Conservation (phyloP, 768 basidiomycete species). For the Butyriboletus loyo region DNA sequence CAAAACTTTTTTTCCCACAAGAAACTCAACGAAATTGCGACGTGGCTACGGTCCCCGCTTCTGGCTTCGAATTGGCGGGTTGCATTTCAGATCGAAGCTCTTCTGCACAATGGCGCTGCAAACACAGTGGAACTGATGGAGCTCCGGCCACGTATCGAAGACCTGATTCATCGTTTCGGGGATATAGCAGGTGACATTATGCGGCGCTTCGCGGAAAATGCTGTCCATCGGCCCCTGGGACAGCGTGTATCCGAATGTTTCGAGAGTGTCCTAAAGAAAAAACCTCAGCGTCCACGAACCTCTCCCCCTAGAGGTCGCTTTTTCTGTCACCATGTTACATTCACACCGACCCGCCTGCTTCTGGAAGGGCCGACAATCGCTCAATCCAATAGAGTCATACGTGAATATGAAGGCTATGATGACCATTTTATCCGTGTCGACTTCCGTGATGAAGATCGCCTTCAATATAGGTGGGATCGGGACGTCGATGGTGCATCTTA, state of each 20-base stretch:
- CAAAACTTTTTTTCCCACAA: constrained; percentile 50
- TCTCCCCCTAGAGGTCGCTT: constrained; percentile 42
- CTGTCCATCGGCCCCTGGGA: constrained; percentile 44
- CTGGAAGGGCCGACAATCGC: constrained; percentile 74
- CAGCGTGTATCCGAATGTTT: constrained; percentile 47
- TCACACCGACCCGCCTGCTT: constrained; percentile 71
- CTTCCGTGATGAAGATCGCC: constrained; percentile 78
- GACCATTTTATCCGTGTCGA: constrained; percentile 79
- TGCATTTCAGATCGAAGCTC: constrained; percentile 74
- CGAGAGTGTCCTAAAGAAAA: constrained; percentile 30
- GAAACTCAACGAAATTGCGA: constrained; percentile 44
- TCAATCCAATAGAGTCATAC: constrained; percentile 80
- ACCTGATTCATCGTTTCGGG: constrained; percentile 34
- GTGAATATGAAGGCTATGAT: constrained; percentile 55
- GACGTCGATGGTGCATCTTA: constrained; percentile 58
- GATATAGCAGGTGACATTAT: constrained; percentile 48
- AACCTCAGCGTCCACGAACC: constrained; percentile 13
- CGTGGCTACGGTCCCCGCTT: constrained; percentile 44
- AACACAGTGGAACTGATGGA: constrained; percentile 54
- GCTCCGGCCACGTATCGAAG: constrained; percentile 44
- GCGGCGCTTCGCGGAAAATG: constrained; percentile 48
- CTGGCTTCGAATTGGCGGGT: constrained; percentile 47
- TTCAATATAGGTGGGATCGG: constrained; percentile 70
- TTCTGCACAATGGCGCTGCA: constrained; percentile 61
- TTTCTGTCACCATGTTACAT: constrained; percentile 70